Evolutionary conservation across 2,329 filamentous ascomycete species (phyloP), one percentile per base, ranked within the genome.

Genomic region (Fusarium hainanense): DNA sequence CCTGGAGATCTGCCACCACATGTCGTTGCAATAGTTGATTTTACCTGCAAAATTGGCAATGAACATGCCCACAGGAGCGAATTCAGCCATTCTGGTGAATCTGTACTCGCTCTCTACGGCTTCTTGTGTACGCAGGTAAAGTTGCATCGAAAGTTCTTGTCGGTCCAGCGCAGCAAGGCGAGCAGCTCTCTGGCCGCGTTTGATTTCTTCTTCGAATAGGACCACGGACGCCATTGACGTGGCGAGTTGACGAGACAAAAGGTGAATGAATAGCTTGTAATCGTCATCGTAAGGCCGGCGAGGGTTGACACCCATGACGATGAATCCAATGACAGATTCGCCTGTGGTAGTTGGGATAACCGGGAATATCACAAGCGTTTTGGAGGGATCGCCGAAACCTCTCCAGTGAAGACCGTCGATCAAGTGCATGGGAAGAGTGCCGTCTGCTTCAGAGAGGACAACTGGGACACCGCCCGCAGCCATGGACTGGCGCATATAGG

Each of bases 1-100:
- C 34, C 90, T 84, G 0, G 91, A 91, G 34, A 94, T 92, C 68
- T 88, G 84, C 86, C 85, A 89, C 87, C 88, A 96, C 76, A 91
- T 92, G 67, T 94, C 91, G 76, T 97, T 97, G 76, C 90, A 92
- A 76, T 93, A 96, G 12, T 87, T 92, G 72, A 96, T 92, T 25
- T 86, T 82, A 6, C 93, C 93, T 42, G 84, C 79, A 1, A 87
- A 85, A 74, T 93, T 87, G n/a, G 92, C 91, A 70, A 96, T 94
- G 77, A 95, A 95, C 81, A 97, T 91, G 28, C 93, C 93, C 2
- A 94, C 92, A 0, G 93, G 93, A 0, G 92, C 91, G 68, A 93
- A 93, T 75, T 94, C 92, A 4, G 93, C 92, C 91, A 96, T 94
- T 46, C 92, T 86, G 1, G 92, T 93, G 76, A 96, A 96, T 61